Conservation (phyloP, 208 protist species). For the Leishmania mexicana region DNA sequence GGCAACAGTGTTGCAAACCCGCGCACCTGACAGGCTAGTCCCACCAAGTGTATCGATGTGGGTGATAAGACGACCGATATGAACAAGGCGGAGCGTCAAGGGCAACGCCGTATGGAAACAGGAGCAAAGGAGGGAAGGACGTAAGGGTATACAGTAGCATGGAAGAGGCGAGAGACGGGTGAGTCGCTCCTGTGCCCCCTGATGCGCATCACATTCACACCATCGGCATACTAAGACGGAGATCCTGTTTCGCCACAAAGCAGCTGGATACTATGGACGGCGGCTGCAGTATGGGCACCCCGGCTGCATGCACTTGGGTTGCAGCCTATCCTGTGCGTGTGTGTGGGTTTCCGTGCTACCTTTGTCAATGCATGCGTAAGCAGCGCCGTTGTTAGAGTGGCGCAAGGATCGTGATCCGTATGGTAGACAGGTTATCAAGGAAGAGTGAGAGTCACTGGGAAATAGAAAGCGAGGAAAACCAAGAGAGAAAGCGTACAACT, state of each 20-base stretch:
- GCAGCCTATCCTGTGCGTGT: neutral
- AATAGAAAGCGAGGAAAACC: neutral
- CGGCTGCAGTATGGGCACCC: neutral
- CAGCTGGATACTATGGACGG: neutral
- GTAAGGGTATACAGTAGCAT: neutral
- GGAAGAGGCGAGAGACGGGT: neutral
- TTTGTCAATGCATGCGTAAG: neutral
- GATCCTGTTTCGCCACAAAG: neutral
- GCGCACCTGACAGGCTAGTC: neutral
- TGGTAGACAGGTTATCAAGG: neutral
- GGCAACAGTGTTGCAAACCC: neutral
- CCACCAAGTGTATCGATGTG: neutral
- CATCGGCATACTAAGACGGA: neutral
- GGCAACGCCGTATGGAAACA: neutral
- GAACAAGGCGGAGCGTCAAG: neutral
- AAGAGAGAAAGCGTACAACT: slow-evolving; percentile 1
- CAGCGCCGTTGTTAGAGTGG: neutral
- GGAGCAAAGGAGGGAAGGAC: neutral
- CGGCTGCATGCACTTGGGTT: neutral
- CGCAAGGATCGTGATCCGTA: neutral
- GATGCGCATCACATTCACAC: neutral
- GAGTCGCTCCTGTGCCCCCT: neutral
- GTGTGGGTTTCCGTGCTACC: neutral
- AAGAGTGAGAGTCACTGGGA: neutral
- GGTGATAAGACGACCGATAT: neutral